Base-by-base conservation (phyloP, 306 rosid species). In the Acacia confusa region DNA sequence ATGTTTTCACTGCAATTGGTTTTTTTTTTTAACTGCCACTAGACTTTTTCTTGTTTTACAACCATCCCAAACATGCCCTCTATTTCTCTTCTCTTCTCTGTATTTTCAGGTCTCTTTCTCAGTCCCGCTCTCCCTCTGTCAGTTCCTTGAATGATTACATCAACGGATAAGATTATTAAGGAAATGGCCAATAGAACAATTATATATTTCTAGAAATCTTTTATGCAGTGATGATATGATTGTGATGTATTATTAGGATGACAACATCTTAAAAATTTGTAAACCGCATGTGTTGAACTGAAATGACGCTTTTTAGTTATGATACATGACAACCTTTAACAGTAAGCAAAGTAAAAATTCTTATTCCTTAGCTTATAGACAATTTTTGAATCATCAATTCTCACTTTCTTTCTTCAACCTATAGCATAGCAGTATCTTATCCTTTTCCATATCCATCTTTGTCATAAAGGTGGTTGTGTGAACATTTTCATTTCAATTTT, bases 281-380 rank as follows among this genome's bases (percentile, higher is more conserved):
- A 24, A 24, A 24, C 65, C 50, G 50, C 50, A 28, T 28, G 27
- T 25, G 58, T 34, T 52, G 58, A 27, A 61, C 20, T 15, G 58
- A 61, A 36, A 38, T 67, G 72, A 67, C 48, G 41, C 25, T 5
- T 45, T 20, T 25, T 70, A 70, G 75, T 15, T 43, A 24, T 43
- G 60, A 24, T 58, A 25, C 16, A 24, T 27, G 22, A 40, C 38
- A 71, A 47, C 27, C 76, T 71, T 71, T 16, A 47, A 27, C 20
- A 45, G 60, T 16, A 71, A 71, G 76, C 76, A 71, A 71, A 47
- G 22, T 12, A 44, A 45, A 45, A 71, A 44, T 44, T 44, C 75
- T 71, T 44, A 71, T 71, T 70, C 58, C 60, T 71, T 25, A 12
- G 60, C 76, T 25, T 44, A 47, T 7, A 16, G 7, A 16, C 41